Conservation (phyloP, 106 monocot genomes). For the Amphibolis antarctica region DNA sequence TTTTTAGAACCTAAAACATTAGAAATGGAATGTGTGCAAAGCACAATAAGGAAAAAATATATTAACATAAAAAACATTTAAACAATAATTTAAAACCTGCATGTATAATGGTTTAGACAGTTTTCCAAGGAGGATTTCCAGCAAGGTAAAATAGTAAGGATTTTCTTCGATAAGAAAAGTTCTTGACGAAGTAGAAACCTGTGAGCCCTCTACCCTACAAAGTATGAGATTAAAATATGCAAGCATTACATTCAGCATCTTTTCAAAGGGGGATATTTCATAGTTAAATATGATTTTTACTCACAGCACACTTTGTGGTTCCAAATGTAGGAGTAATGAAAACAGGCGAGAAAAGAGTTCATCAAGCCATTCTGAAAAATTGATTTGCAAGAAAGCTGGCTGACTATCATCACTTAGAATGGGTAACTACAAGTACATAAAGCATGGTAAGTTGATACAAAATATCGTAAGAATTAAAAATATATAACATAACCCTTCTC, state of each 20-base stretch:
- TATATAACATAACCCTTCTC: slow-evolving; percentile 12
- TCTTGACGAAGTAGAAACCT: slow-evolving; percentile 52
- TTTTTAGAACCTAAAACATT: slow-evolving; percentile 48
- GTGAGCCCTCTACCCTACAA: slow-evolving; percentile 61
- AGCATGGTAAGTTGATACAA: background rate
- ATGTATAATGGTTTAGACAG: slow-evolving; percentile 61
- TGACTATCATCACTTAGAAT: slow-evolving; percentile 34
- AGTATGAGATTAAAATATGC: background rate
- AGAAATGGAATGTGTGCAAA: slow-evolving; percentile 16
- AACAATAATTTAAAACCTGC: slow-evolving; percentile 39
- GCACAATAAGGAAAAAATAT: background rate
- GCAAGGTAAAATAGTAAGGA: slow-evolving; percentile 79
- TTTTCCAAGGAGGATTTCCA: slow-evolving; percentile 86
- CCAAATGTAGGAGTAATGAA: slow-evolving; percentile 89
- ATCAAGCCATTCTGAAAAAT: slow-evolving; percentile 91
- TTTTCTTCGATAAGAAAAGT: slow-evolving; percentile 89
- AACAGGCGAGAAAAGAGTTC: slow-evolving; percentile 91
- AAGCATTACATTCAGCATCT: background rate
- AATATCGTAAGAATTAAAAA: background rate
- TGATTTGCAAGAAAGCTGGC: slow-evolving; percentile 43
- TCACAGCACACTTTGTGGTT: slow-evolving; percentile 62
- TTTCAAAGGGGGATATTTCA: background rate
- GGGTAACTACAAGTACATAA: slow-evolving; percentile 38
- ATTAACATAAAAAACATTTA: background rate
- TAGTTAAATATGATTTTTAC: slow-evolving; percentile 7